Conservation (phyloP, 257 asterid species). For the Linderniella brevidens region DNA sequence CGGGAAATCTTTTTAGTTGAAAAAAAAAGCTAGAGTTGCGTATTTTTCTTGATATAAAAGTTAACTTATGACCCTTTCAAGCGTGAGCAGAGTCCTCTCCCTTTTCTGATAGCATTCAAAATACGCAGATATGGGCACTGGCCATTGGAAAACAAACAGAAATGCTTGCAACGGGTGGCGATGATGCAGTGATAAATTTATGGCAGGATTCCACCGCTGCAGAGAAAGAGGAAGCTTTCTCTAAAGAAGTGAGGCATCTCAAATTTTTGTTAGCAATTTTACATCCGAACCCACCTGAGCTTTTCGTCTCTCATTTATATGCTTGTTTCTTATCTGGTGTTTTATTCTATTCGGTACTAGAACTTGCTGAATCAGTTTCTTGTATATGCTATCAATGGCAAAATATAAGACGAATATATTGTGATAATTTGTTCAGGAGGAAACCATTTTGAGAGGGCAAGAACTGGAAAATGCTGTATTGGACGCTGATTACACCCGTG, state of each 20-base stretch:
- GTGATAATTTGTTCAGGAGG: conserved; percentile 59
- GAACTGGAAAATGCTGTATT: conserved; percentile 81
- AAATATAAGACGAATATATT: not conserved
- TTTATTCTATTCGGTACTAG: no score
- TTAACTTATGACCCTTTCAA: no score
- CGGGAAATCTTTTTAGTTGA: no score
- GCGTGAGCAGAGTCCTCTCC: no score
- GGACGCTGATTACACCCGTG: conserved; percentile 63
- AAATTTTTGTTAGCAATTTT: not conserved
- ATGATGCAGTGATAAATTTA: conserved; percentile 81
- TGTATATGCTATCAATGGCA: not conserved
- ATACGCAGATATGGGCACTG: conserved; percentile 80
- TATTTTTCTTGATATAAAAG: no score
- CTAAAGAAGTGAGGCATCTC: conserved; percentile 55
- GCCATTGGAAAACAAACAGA: conserved; percentile 87
- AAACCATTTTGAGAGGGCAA: conserved; percentile 69
- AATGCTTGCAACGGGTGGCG: conserved; percentile 92
- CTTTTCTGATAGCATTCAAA: no score
- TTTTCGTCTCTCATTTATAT: no score
- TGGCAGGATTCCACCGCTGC: conserved; percentile 94
- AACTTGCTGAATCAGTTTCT: not conserved
- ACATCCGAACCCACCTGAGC: no score
- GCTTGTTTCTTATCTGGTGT: no score
- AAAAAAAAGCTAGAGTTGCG: no score
- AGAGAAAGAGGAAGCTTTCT: conserved; percentile 84